Evolutionary conservation across 306 rosid species (phyloP).

Genomic region (Argentina anserina): DNA sequence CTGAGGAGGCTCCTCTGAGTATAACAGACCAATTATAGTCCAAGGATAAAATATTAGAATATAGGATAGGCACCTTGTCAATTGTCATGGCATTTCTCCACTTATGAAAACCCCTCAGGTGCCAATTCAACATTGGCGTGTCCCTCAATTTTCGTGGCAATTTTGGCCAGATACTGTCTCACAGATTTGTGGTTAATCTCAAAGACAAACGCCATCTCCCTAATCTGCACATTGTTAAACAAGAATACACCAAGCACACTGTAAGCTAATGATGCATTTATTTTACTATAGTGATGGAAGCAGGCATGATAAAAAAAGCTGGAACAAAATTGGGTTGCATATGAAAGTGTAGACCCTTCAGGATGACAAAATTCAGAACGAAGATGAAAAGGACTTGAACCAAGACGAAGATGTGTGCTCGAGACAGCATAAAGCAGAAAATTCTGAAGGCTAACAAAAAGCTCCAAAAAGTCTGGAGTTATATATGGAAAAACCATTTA

Average conservation of each 20-base stretch:
- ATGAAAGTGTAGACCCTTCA: neutral
- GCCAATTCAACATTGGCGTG: conserved; percentile 25
- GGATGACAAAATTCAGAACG: neutral
- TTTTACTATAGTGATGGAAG: neutral
- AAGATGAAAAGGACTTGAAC: conserved; percentile 27
- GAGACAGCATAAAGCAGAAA: neutral
- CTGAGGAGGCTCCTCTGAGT: conserved; percentile 1
- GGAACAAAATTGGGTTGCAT: neutral
- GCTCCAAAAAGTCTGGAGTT: neutral
- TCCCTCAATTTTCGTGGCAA: conserved; percentile 14
- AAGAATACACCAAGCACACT: conserved; percentile 5
- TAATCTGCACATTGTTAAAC: conserved; percentile 60
- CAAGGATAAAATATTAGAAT: neutral
- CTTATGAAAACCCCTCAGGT: conserved; percentile 23
- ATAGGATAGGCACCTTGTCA: conserved; percentile 10
- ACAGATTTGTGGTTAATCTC: conserved; percentile 50
- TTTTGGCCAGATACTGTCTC: conserved; percentile 36
- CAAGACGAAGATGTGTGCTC: conserved; percentile 27
- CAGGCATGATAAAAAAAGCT: neutral
- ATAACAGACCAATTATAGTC: neutral
- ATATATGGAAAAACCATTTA: conserved; percentile 23
- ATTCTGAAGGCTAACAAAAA: neutral
- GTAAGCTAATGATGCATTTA: conserved; percentile 1
- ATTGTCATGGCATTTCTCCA: conserved; percentile 4
- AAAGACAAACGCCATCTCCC: conserved; percentile 62